phyloP scores from a whole-genome alignment of 1,284 basidiomycete species.

The Puccinia hordei region DNA sequence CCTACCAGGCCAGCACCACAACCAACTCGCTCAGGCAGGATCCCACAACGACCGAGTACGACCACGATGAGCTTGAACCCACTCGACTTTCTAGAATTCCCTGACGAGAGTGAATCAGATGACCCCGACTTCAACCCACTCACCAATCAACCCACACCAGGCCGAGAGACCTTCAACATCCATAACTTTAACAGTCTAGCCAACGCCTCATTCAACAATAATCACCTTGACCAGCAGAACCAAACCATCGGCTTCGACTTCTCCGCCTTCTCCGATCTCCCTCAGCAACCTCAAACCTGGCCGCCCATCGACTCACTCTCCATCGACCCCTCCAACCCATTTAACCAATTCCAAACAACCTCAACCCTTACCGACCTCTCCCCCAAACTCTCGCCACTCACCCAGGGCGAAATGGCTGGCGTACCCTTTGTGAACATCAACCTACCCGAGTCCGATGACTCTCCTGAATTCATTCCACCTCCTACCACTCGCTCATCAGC shows the following conservation, averaged over 20 bases:
- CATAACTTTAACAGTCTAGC: background rate
- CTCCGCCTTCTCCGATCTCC: constrained; percentile 4
- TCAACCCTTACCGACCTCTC: background rate
- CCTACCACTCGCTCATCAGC: constrained; percentile 18
- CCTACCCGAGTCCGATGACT: constrained; percentile 48
- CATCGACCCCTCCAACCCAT: constrained; percentile 4
- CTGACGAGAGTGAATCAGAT: constrained; percentile 47
- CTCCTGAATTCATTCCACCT: constrained; percentile 48
- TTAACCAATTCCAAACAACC: constrained; percentile 1
- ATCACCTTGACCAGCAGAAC: too few species aligned
- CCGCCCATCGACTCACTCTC: background rate
- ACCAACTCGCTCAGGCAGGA: constrained; percentile 39
- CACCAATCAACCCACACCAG: background rate
- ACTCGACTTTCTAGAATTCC: constrained; percentile 40
- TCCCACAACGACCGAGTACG: constrained; percentile 24
- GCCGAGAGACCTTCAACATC: background rate
- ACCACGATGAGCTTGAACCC: background rate
- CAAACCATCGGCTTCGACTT: constrained; percentile 10
- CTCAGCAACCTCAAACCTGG: background rate
- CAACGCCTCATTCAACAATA: background rate
- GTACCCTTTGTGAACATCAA: constrained; percentile 46
- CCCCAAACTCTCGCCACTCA: constrained; percentile 33
- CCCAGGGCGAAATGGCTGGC: constrained; percentile 20
- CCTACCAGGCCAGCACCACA: background rate
- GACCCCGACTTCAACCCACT: constrained; percentile 46